A percentile compares a stretch with the other conserved stretches of the same genome.
These are phyloP conservation scores for Malassezia equina DNA, from an alignment of 1,284 basidiomycete species.

Conservation along the genomic window DNA sequence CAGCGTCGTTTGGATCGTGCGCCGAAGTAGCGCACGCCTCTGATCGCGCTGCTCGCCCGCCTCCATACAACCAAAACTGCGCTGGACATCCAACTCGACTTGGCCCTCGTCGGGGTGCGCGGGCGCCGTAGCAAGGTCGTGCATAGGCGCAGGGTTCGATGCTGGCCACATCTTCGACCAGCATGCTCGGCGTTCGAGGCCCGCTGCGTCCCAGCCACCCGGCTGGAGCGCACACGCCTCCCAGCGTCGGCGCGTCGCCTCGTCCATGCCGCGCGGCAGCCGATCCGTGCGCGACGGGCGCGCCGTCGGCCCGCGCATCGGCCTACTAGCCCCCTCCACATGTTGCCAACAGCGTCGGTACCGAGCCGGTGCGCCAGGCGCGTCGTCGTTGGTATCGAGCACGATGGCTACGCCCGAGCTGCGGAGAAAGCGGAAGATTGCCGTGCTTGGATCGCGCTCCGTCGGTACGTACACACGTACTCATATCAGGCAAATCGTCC, in stretches of 20 bases:
- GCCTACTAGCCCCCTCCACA: not conserved
- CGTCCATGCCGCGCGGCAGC: not conserved
- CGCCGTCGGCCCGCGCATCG: not conserved
- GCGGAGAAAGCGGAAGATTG: constrained; percentile 45
- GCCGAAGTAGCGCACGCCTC: constrained; percentile 25
- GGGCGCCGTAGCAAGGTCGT: not conserved
- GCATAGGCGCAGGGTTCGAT: too few species aligned
- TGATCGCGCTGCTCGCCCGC: constrained; percentile 2
- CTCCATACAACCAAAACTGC: constrained; percentile 27
- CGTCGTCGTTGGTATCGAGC: not conserved
- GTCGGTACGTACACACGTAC: constrained; percentile 26
- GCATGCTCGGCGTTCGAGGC: not conserved
- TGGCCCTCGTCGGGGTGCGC: constrained; percentile 33
- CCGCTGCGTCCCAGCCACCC: constrained; percentile 2
- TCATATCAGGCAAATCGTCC: constrained; percentile 63
- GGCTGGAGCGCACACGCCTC: not conserved
- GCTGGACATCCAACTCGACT: constrained; percentile 39
- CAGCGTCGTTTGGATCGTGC: constrained; percentile 57
- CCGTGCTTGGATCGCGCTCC: constrained; percentile 44
- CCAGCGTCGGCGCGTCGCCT: not conserved
- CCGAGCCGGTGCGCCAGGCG: not conserved
- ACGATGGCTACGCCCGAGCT: constrained; percentile 17
- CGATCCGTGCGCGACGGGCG: not conserved
- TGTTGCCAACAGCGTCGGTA: not conserved
- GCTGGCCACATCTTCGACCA: not conserved